Evolutionary conservation across 176 grass and related monocot species (phyloP).

Genomic region (Bromus sterilis): DNA sequence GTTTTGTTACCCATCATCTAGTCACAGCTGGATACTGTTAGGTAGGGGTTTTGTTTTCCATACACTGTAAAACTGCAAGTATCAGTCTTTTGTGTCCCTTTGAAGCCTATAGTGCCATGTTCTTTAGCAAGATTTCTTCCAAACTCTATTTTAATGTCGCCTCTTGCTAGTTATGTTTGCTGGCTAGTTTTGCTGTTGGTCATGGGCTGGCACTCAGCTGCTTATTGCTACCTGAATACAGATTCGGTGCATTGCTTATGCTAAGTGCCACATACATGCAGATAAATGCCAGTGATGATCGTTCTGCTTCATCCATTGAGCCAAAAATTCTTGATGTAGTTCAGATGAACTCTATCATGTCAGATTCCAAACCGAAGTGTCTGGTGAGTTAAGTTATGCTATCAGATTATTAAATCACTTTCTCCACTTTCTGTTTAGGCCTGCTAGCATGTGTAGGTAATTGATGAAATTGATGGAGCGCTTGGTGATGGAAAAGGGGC

Average conservation of each 20-base stretch:
- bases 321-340: slow-evolving; percentile 91
- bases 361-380: slow-evolving; percentile 93
- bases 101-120: not conserved
- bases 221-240: not conserved
- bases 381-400: slow-evolving; percentile 55
- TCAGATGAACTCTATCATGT: slow-evolving; percentile 97
- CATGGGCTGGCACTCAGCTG: not conserved
- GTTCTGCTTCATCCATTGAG: slow-evolving; percentile 85
- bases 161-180: slow-evolving; percentile 4
- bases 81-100: not conserved
- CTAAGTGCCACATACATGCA: slow-evolving; percentile 29
- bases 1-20: not conserved
- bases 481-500: slow-evolving; percentile 92
- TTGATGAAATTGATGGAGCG: slow-evolving; percentile 99
- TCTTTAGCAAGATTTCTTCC: not conserved
- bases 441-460: slow-evolving; percentile 48
- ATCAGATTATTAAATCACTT: not conserved
- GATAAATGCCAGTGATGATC: slow-evolving; percentile 99
- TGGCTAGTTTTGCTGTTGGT: not conserved
- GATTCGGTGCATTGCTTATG: slow-evolving; percentile 20
- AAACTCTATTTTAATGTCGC: not conserved
- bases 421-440: slow-evolving; percentile 15
- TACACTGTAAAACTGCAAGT: not conserved
- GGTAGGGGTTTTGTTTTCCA: slow-evolving; percentile 2
- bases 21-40: not conserved